Base-by-base conservation (phyloP, 1,284 basidiomycete genomes). In the Puccinia novopanici region DNA sequence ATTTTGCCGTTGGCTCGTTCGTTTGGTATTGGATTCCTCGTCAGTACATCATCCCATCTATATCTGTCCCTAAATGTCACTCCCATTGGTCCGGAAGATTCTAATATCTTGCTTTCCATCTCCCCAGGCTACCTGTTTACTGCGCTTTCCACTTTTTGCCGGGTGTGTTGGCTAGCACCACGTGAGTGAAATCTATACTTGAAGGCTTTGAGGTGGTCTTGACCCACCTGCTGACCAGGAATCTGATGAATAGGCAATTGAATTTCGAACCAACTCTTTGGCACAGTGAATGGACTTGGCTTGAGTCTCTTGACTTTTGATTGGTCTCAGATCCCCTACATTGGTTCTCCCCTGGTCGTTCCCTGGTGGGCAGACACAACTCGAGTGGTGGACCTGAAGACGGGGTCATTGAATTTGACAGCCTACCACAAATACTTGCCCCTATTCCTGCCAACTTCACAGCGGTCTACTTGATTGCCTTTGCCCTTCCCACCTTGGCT, bases 341-440 rank as follows among this genome's bases (percentile, higher is more conserved):
- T 95, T 82, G 92, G 92, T 3, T 94, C 92, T 83, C 96, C 97
- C 3, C 88, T 99, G 80, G 92, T 95, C 89, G 90, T 91, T 27
- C 96, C 97, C 3, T 99, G 95, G 95, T 99, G 95, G 95, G 95
- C 96, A 0, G 90, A 98, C 83, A 89, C 96, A 81, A 85, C 88
- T 0, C 87, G 88, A 13, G 91, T 99, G 17, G 87, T 98, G 72
- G 90, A 85, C 0, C 88, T 88, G 0, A 84, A 87, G 5, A 86
- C 89, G 52, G 87, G 90, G 83, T 88, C 87, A 0, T 91, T 98
- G 86, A 91, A 98, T 86, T 83, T 86, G 57, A 90, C 89, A 0
- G 93, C 91, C 1, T 99, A 97, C 88, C 86, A 90, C 50, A 87
- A 87, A 9, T 99, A 99, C 86, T 97, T 94, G 19, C 94, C 93